These are phyloP conservation scores for Hibiscus mutabilis DNA, from an alignment of 345 rosid species.

Conservation along the genomic window DNA sequence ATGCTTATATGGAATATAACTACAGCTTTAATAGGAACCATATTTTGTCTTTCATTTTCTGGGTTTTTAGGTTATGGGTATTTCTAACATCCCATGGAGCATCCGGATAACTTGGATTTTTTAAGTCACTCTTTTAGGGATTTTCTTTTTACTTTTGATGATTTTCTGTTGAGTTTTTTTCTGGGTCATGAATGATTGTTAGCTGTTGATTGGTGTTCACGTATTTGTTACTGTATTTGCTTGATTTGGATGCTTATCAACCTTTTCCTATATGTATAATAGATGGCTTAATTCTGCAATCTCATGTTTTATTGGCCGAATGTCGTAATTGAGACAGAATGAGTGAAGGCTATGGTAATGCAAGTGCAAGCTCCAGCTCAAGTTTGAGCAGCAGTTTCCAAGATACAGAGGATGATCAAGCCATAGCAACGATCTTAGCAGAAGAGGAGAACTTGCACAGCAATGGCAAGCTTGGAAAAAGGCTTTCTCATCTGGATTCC, in stretches of 20 bases:
- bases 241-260: not conserved
- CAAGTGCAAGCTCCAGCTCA: constrained; percentile 75
- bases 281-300: not conserved
- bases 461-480: constrained; percentile 60
- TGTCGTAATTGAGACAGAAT: constrained; percentile 25
- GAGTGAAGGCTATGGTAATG: constrained; percentile 45
- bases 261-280: not conserved
- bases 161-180: not conserved
- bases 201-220: not conserved
- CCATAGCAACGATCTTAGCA: constrained; percentile 68
- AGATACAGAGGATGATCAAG: constrained; percentile 80
- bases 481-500: constrained; percentile 85
- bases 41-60: not conserved
- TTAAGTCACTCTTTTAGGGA: not conserved
- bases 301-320: constrained; percentile 6
- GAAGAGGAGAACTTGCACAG: constrained; percentile 46
- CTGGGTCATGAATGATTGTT: no score
- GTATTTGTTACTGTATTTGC: not conserved
- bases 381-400: constrained; percentile 69
- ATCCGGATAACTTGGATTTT: not conserved
- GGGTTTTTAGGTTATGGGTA: not conserved
- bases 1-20: not conserved
- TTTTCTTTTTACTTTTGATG: not conserved
- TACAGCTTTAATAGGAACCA: not conserved
- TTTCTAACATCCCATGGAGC: not conserved